A percentile compares a stretch with the other conserved stretches of the same genome.
phyloP scores from a whole-genome alignment of 768 basidiomycete genomes.

The Suillus bovinus region DNA sequence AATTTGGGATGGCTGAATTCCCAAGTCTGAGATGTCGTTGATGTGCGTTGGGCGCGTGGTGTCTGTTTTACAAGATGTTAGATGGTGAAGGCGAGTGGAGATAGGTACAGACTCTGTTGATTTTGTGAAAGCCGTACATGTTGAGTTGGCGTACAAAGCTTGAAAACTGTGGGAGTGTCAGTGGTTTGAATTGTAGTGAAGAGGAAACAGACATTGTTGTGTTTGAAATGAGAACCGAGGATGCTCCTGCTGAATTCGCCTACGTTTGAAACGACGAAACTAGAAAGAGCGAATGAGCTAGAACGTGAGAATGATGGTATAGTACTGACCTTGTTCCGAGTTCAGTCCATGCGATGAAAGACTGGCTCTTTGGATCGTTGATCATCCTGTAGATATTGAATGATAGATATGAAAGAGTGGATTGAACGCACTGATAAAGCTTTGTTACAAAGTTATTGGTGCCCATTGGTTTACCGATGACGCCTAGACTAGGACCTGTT shows the following conservation, averaged over 20 bases:
- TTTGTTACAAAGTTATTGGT: conserved; percentile 88
- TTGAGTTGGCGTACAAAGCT: conserved; percentile 94
- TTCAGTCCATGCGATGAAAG: conserved; percentile 84
- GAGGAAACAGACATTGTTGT: conserved; percentile 69
- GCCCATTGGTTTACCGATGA: conserved; percentile 64
- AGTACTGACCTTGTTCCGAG: conserved; percentile 55
- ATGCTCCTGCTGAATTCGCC: conserved; percentile 86
- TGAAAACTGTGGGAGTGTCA: conserved; percentile 61
- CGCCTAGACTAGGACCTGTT: conserved; percentile 44
- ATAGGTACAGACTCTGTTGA: conserved; percentile 65
- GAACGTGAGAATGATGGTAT: background rate
- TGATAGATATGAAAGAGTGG: background rate
- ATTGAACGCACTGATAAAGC: conserved; percentile 69
- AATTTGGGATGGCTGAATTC: conserved; percentile 90
- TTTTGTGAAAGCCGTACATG: conserved; percentile 97
- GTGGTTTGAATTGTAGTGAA: background rate
- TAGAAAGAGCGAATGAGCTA: conserved; percentile 15
- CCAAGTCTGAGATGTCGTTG: conserved; percentile 81
- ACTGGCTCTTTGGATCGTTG: conserved; percentile 75
- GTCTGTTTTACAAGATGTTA: conserved; percentile 43
- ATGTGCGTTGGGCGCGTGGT: conserved; percentile 80
- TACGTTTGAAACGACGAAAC: conserved; percentile 84
- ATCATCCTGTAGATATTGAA: conserved; percentile 63
- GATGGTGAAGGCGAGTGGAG: background rate
- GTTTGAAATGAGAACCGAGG: conserved; percentile 85